phyloP scores from a whole-genome alignment of 306 rosid genomes.

The Lablab purpureus region DNA sequence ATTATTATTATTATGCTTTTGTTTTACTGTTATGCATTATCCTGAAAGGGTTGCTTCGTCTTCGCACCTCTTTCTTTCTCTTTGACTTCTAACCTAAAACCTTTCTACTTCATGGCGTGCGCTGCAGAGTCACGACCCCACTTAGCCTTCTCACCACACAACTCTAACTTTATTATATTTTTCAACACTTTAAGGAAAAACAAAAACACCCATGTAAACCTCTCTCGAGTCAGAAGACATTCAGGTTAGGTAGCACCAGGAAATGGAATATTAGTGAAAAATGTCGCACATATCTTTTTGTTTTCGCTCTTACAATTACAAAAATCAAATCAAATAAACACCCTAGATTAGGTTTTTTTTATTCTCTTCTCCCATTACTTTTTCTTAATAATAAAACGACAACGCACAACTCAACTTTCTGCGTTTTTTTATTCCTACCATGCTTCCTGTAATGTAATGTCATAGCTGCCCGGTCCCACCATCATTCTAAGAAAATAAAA shows the following conservation, averaged over 20 bases:
- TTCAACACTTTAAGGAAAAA: no score
- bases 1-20: no score
- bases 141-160: not conserved
- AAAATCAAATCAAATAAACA: not conserved
- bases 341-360: not conserved
- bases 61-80: not conserved
- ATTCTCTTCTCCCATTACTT: not conserved
- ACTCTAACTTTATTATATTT: no score
- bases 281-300: not conserved
- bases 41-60: not conserved
- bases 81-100: not conserved
- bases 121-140: constrained; percentile 28
- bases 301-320: no score
- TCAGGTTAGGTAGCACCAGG: not conserved
- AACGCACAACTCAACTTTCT: constrained; percentile 11
- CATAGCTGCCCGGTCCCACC: constrained; percentile 19
- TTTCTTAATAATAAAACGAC: constrained; percentile 35
- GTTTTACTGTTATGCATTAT: not conserved
- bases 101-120: not conserved
- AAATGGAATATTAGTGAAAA: not conserved
- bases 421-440: constrained; percentile 14
- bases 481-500: not conserved
- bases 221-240: not conserved
- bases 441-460: no score
- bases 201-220: not conserved